Base-by-base conservation (phyloP, 1,139 yeast species). In the Lodderomyces jiufengensis region DNA sequence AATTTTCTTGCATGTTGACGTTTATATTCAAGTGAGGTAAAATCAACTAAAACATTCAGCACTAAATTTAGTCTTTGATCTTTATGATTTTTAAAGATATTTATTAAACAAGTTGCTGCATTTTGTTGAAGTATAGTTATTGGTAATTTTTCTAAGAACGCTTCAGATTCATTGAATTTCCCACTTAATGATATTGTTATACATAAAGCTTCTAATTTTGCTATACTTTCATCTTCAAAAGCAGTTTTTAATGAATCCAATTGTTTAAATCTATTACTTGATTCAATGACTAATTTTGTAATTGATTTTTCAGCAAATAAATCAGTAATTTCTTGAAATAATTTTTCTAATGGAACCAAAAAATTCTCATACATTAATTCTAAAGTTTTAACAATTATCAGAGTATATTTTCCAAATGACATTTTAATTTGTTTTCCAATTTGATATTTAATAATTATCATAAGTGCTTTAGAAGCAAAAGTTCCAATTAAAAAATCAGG, bases 61-160 rank as follows among this genome's bases (percentile, higher is more conserved):
- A 84, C 47, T 7, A 85, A 64, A 49, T 80, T 81, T 1, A 59
- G 58, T 37, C 84, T 62, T 48, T 84, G 94, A 29, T 67, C 70
- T 0, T 64, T 58, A 4, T 15, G 12, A 9, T 49, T 50, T 18
- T 63, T 55, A 51, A 78, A 82, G 7, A 82, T 64, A 8, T 38
- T 39, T 6, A 41, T 29, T 9, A 46, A 24, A 11, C 37, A 38
- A 46, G 31, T 31, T 8, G 37, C 37, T 3, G 39, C 40, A 9
- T 42, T 29, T 20, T 28, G 9, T 20, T 29, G 42, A 12, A 44
- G 32, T 8, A 34, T 16, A 31, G 39, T 44, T 6, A 39, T 26
- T 8, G 44, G 39, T 10, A 37, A 6, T 7, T 30, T 10, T 9
- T 22, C 36, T 21, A 32, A 27, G 9, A 34, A 13, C 3, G 27